Percentiles rank a stretch among this genome's conserved stretches.
Evolutionary conservation across 2,329 filamentous ascomycete species (phyloP).

Genomic region (Hymenoscyphus salicellus): DNA sequence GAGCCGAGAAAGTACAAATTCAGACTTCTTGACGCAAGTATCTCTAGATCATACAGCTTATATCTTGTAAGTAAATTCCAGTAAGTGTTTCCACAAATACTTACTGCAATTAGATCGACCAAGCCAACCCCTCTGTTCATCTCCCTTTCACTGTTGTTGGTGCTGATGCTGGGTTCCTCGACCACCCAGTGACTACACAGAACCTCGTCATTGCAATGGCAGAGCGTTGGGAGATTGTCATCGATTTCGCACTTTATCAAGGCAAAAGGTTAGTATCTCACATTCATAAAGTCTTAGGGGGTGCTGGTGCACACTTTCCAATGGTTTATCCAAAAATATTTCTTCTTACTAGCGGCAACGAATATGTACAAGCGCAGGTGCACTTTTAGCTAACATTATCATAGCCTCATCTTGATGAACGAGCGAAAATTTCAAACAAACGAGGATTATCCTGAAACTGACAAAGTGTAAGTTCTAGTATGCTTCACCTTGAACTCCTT

Average conservation of each 20-base stretch:
- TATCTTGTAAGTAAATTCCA: neutral
- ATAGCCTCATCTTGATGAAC: conserved; percentile 37
- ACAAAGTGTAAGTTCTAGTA: conserved; percentile 50
- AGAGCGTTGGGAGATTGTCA: conserved; percentile 56
- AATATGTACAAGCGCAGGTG: too few relatives aligned
- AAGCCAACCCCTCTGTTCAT: conserved; percentile 36
- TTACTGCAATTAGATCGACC: conserved; percentile 44
- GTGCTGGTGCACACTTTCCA: too few relatives aligned
- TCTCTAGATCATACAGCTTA: neutral
- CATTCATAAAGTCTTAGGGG: neutral
- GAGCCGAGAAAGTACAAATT: neutral
- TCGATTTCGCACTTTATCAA: conserved; percentile 51
- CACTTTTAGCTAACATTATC: neutral
- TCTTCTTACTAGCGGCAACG: too few relatives aligned
- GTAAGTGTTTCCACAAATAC: neutral
- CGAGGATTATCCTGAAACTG: conserved; percentile 49
- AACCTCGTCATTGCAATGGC: conserved; percentile 50
- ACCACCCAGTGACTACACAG: conserved; percentile 43
- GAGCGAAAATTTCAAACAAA: conserved; percentile 43
- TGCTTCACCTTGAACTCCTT: conserved; percentile 1
- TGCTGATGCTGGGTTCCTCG: conserved; percentile 27
- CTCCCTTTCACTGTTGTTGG: conserved; percentile 49
- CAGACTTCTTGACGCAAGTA: conserved; percentile 1
- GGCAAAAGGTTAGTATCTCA: conserved; percentile 47
- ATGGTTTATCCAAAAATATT: too few relatives aligned